A percentile compares a stretch with the other conserved stretches of the same genome.
These are phyloP conservation scores for Castanea crenata DNA, from an alignment of 306 rosid species.

Conservation along the genomic window DNA sequence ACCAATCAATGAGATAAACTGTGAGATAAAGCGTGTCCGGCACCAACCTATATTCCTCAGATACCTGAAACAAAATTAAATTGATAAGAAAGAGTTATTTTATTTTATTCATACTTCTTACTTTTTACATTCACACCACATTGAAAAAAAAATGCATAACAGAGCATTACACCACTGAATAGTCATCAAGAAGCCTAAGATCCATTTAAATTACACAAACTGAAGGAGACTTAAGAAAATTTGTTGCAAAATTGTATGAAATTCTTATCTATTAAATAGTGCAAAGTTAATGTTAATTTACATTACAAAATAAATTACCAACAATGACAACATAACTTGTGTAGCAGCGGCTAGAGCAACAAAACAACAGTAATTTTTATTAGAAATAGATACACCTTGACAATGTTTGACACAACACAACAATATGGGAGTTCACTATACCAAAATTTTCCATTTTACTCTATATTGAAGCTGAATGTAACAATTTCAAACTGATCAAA, in stretches of 20 bases:
- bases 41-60: conserved; percentile 77
- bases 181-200: not conserved
- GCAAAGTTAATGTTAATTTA: not conserved
- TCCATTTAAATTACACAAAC: not conserved
- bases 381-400: not conserved
- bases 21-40: conserved; percentile 85
- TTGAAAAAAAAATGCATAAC: too few relatives aligned
- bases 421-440: not conserved
- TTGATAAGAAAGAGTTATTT: not conserved
- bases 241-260: not conserved
- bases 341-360: not conserved
- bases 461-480: too few relatives aligned
- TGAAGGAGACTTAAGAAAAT: not conserved
- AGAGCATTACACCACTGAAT: not conserved
- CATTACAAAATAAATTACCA: not conserved
- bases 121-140: too few relatives aligned
- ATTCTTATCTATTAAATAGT: not conserved
- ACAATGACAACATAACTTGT: not conserved
- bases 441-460: not conserved
- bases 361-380: not conserved
- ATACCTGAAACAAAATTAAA: conserved; percentile 56
- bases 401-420: not conserved
- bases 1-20: conserved; percentile 77
- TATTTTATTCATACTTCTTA: too few relatives aligned
- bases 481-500: too few relatives aligned